phyloP scores from a whole-genome alignment of 345 rosid genomes.

The Garcia nutans region DNA sequence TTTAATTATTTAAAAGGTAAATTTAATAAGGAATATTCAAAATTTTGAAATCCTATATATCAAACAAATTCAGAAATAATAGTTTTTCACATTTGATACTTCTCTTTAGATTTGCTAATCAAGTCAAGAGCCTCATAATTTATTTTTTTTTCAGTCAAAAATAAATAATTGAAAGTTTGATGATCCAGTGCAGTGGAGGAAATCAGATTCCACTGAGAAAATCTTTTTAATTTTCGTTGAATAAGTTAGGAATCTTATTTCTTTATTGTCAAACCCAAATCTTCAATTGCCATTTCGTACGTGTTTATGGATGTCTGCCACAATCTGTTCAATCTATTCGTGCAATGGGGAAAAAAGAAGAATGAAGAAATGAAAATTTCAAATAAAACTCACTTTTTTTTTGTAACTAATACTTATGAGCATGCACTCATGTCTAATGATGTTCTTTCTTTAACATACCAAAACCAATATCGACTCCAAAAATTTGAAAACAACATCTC shows the following conservation, averaged over 20 bases:
- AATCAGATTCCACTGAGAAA: not conserved
- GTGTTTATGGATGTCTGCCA: constrained; percentile 38
- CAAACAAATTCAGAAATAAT: too few relatives aligned
- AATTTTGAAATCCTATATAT: too few relatives aligned
- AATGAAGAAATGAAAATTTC: not conserved
- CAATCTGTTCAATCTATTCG: constrained; percentile 30
- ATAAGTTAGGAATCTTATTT: constrained; percentile 4
- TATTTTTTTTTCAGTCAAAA: not conserved
- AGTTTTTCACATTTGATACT: too few relatives aligned
- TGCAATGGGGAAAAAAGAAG: constrained; percentile 1
- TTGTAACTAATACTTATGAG: not conserved
- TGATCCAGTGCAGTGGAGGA: not conserved
- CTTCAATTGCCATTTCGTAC: constrained; percentile 12
- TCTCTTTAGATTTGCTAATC: too few relatives aligned
- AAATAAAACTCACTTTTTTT: not conserved
- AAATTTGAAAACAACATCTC: not conserved
- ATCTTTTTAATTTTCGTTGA: not conserved
- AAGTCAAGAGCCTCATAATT: too few relatives aligned
- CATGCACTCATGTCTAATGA: constrained; percentile 2
- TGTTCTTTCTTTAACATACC: not conserved
- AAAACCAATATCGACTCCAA: not conserved
- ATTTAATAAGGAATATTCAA: too few relatives aligned
- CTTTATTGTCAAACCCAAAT: not conserved
- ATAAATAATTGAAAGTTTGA: constrained; percentile 8
- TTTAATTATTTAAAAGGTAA: too few relatives aligned